Base-by-base conservation (phyloP, 2,329 filamentous ascomycete species). In the Colletotrichum liaoningense region DNA sequence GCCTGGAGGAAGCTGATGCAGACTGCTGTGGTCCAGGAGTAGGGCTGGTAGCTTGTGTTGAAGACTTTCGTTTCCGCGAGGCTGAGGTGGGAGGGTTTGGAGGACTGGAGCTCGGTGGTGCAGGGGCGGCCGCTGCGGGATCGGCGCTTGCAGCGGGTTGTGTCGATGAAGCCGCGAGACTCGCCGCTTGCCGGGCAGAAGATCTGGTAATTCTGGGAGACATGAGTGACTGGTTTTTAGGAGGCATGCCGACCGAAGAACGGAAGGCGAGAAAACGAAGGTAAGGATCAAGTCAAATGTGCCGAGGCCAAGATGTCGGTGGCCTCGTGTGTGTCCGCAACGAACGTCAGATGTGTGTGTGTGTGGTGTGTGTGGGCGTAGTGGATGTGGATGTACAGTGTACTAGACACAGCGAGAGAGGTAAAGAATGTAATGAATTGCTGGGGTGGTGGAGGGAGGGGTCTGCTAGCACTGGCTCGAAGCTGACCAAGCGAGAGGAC, bases 121-220 rank as follows among this genome's bases (percentile, higher is more conserved):
- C 79, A 78, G 83, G 79, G 78, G 86, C 81, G 76, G 84, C 81
- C 77, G 85, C 79, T 76, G 84, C 80, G 77, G 81, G 76, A 79
- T 81, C 77, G 77, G 84, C 80, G 78, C 81, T 77, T 67, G 85
- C 81, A 77, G 82, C 78, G 75, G 83, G 76, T 78, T 83, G 79
- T 75, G 81, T 83, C 59, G 86, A 82, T 79, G 86, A 85, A 78
- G 85, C 86, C 85, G 86, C 85, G 81, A 87, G 87, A 81, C 84
- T 90, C 82, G 94, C 93, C 87, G 94, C 94, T 90, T 94, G 92
- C 88, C 95, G 95, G 87, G 95, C 93, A 84, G 95, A 93, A 81
- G 95, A 97, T 88, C 96, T 95, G 89, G 96, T 98, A 81, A 97
- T 92, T 94, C 95, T 98, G 90, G 92, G 88, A 91, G 94, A 94